Conservation (phyloP, 495 filamentous ascomycete genomes). For the Penicillium crystallinum region DNA sequence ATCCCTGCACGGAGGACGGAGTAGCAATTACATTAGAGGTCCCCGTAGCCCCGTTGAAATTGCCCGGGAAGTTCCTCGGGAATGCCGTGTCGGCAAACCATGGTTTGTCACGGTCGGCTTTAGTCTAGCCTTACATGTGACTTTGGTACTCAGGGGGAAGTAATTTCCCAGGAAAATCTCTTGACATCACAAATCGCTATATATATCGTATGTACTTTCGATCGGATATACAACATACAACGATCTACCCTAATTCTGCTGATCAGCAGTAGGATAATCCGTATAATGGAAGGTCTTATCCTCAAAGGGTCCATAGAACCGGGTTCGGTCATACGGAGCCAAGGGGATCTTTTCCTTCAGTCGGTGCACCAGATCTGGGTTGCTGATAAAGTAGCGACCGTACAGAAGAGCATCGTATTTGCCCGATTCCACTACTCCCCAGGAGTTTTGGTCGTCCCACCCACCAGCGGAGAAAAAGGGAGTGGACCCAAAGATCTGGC, state of each 20-base stretch:
- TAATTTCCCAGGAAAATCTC: too few species aligned
- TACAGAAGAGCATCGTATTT: conserved; percentile 46
- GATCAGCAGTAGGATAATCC: conserved; percentile 23
- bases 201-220: neutral
- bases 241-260: neutral
- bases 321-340: conserved; percentile 48
- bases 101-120: neutral
- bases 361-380: conserved; percentile 60
- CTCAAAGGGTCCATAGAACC: conserved; percentile 53
- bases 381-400: conserved; percentile 61
- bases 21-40: neutral
- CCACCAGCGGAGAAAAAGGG: conserved; percentile 47
- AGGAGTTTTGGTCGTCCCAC: conserved; percentile 43
- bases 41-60: neutral
- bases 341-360: conserved; percentile 51
- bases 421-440: conserved; percentile 39
- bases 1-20: neutral
- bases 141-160: neutral
- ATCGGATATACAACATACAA: neutral
- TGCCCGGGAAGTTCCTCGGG: neutral
- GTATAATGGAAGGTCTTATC: conserved; percentile 30
- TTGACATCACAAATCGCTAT: neutral
- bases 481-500: conserved; percentile 41
- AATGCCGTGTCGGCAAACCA: neutral
- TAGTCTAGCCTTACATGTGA: neutral